Base-by-base conservation (phyloP, 192 early-diverging fungal genomes). In the Rhizophagus prolifer region DNA sequence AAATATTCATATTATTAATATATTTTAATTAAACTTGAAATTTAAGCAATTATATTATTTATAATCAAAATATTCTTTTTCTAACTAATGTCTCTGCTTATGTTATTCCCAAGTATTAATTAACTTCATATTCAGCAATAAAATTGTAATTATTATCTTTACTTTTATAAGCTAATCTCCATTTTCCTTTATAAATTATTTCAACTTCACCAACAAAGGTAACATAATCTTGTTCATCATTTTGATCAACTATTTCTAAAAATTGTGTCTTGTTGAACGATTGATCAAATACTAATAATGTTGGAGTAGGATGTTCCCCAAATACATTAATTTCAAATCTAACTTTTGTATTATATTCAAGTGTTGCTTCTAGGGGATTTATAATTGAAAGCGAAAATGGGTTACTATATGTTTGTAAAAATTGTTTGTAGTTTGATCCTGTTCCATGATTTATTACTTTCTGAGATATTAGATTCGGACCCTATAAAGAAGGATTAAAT, bases 261-360 rank as follows among this genome's bases (percentile, higher is more conserved):
- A 4, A 21, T 26, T 16, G 2, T 63, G 47, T 62, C n/a, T 44
- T 64, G 21, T 47, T 36, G 26, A 64, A 63, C 0, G n/a, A 30
- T 36, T 58, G 61, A 4, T 31, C 34, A 25, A 9, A 31, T 31
- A 73, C 28, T 30, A 36, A 34, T 7, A 73, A 23, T 30, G 28
- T 34, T 25, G 71, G 71, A 28, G 59, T 23, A 36, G 58, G 9
- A 34, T 58, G 4, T 8, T 58, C 28, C n/a, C 34, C 31, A 26
- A 76, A 76, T 66, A 65, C 16, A 30, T 66, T 63, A 41, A 76
- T n/a, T 59, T 76, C 74, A 44, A 76, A 76, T n/a, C 25, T 41
- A 26, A 38, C 26, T 63, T 38, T 30, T 12, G 30, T 30, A 9
- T 62, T 65, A 10, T 50, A 36, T 28, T 10, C 9, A 2, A 76